These are phyloP conservation scores for Durotheca rogersii DNA, from an alignment of 495 filamentous ascomycete genomes.

Conservation along the genomic window DNA sequence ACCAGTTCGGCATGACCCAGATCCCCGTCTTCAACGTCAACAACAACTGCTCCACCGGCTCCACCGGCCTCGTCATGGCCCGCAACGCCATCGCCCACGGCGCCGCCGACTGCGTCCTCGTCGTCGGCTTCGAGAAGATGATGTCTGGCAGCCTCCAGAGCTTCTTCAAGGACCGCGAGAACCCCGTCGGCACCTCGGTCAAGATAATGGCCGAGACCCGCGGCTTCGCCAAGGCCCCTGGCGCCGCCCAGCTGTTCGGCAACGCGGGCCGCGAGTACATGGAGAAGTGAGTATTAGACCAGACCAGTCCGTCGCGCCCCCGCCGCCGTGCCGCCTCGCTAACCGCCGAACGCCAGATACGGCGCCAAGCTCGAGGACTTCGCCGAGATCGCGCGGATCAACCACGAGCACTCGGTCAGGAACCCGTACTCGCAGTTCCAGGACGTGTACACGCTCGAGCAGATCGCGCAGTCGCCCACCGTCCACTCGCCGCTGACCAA, in stretches of 20 bases:
- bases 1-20: slow-evolving; percentile 95
- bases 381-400: slow-evolving; percentile 91
- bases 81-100: slow-evolving; percentile 77
- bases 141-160: slow-evolving; percentile 78
- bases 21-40: slow-evolving; percentile 98
- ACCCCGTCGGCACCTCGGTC: slow-evolving; percentile 68
- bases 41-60: slow-evolving; percentile 96
- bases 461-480: slow-evolving; percentile 74
- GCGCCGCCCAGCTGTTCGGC: slow-evolving; percentile 90
- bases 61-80: slow-evolving; percentile 82
- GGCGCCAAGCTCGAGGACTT: slow-evolving; percentile 87
- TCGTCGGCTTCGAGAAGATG: slow-evolving; percentile 99
- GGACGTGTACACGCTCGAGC: slow-evolving; percentile 83
- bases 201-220: slow-evolving; percentile 81
- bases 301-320: neutral
- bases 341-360: slow-evolving; percentile 53
- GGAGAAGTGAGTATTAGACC: slow-evolving; percentile 65
- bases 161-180: slow-evolving; percentile 76
- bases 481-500: slow-evolving; percentile 68
- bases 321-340: neutral
- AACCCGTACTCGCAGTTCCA: slow-evolving; percentile 99
- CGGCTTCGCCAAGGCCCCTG: slow-evolving; percentile 76
- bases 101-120: slow-evolving; percentile 79
- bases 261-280: slow-evolving; percentile 96
- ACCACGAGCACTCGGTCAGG: slow-evolving; percentile 83